phyloP scores from a whole-genome alignment of 257 asterid species.

The Salvia hispanica region DNA sequence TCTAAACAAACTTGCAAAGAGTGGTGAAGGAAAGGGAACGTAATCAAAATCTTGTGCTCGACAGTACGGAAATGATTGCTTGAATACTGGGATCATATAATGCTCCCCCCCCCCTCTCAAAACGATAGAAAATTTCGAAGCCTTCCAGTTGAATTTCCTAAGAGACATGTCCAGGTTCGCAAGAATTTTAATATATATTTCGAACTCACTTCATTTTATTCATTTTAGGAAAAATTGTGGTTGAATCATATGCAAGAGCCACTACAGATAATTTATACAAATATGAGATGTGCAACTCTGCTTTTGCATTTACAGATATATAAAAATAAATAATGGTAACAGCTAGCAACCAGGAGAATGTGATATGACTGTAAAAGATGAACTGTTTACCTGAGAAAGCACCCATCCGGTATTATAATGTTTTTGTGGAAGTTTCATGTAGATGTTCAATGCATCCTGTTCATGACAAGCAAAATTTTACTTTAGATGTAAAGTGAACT shows the following conservation, averaged over 20 bases:
- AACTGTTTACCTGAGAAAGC: conserved; percentile 72
- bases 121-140: no score
- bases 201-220: neutral
- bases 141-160: neutral
- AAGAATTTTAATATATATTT: neutral
- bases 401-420: conserved; percentile 98
- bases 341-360: neutral
- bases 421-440: conserved; percentile 72
- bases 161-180: conserved; percentile 1
- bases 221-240: neutral
- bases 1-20: no score
- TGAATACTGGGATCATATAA: no score
- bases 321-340: conserved; percentile 19
- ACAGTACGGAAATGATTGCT: neutral
- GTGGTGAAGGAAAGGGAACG: neutral
- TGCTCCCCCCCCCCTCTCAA: no score
- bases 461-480: conserved; percentile 28
- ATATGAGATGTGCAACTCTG: conserved; percentile 9
- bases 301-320: conserved; percentile 9
- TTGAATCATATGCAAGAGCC: conserved; percentile 17
- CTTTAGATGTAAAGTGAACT: conserved; percentile 13
- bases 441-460: conserved; percentile 88
- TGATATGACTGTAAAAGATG: neutral
- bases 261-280: neutral
- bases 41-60: neutral